Base-by-base conservation (phyloP, 345 rosid species). In the Citrus glauca region DNA sequence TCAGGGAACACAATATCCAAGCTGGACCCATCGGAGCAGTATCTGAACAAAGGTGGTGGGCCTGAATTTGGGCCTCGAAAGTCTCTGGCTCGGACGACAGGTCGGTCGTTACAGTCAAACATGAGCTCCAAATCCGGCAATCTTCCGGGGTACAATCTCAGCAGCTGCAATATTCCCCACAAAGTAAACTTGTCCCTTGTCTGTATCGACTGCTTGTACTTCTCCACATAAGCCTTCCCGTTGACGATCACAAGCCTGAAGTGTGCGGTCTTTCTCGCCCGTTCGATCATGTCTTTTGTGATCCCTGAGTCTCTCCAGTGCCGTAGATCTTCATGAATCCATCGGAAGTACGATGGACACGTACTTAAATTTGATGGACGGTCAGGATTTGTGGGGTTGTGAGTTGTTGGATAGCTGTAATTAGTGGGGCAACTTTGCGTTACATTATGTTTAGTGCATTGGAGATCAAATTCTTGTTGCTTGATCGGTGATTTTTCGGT, bases 291-390 rank as follows among this genome's bases (percentile, higher is more conserved):
- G 56, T 88, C 92, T 76, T 88, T 84, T 0, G 85, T 90, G 80
- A 92, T 88, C 30, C 98, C 92, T 1, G 78, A 82, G 71, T 75
- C 86, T 76, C 76, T 85, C 98, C 95, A 91, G 0, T 90, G 91
- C 86, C 87, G 84, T 35, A 91, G 83, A 83, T 92, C 98, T 75
- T 92, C 93, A 71, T 90, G 92, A 63, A 94, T 92, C 97, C 95
- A 92, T 40, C 87, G 86, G 82, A 92, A 94, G 78, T 90, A 90
- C 8, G 89, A 75, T 0, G 97, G 91, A 79, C 94, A 90, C 66
- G 90, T 68, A 6, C 7, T 53, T 78, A 40, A 19, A 55, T 56
- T 69, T 40, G 81, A 37, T 63, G 74, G 69, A 63, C n/a, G 56
- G 55, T 27, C 66, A 35, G 59, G 81, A 77, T 69, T 75, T 55